Percentiles rank a stretch among this genome's conserved stretches.
These are phyloP conservation scores for Stellera chamaejasme DNA, from an alignment of 345 rosid genomes.

Conservation along the genomic window DNA sequence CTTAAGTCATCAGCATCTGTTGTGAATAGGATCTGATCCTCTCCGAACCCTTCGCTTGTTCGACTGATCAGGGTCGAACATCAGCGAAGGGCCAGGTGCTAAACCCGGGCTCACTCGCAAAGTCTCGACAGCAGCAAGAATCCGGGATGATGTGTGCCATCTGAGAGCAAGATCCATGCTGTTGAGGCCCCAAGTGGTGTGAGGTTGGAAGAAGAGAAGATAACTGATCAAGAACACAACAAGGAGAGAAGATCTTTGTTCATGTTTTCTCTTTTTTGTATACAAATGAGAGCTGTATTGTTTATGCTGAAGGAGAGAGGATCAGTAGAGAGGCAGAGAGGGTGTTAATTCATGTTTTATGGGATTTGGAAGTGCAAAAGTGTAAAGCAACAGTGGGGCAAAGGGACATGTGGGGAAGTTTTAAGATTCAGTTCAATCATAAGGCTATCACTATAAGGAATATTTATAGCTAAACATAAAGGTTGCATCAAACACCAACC, in stretches of 20 bases:
- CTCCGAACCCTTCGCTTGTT: constrained; percentile 51
- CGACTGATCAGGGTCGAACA: constrained; percentile 51
- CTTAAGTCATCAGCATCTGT: constrained; percentile 37
- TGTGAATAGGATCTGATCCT: constrained; percentile 94
- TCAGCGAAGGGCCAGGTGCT: constrained; percentile 48
- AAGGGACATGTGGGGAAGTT: constrained; percentile 38
- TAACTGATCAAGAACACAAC: constrained; percentile 17
- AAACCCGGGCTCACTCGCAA: constrained; percentile 18
- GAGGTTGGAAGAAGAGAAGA: constrained; percentile 27
- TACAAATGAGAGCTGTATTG: constrained; percentile 3
- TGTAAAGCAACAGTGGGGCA: constrained; percentile 23
- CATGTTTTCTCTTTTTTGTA: constrained; percentile 26
- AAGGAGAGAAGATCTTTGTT: constrained; percentile 29
- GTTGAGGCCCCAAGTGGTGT: constrained; percentile 28
- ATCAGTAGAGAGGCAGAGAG: constrained; percentile 23
- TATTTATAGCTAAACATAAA: neutral
- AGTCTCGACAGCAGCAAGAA: constrained; percentile 27
- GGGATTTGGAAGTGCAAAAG: constrained; percentile 28
- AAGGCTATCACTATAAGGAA: constrained; percentile 41
- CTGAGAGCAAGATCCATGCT: constrained; percentile 32
- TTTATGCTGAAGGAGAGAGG: constrained; percentile 15
- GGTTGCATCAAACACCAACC: too few species aligned
- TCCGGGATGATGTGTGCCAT: constrained; percentile 32
- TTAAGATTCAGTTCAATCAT: constrained; percentile 43
- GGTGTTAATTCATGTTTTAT: constrained; percentile 18